Percentiles rank a stretch among this genome's conserved stretches.
Evolutionary conservation across 805 yeast species (phyloP).

Genomic region (Ogataea pignaliae): DNA sequence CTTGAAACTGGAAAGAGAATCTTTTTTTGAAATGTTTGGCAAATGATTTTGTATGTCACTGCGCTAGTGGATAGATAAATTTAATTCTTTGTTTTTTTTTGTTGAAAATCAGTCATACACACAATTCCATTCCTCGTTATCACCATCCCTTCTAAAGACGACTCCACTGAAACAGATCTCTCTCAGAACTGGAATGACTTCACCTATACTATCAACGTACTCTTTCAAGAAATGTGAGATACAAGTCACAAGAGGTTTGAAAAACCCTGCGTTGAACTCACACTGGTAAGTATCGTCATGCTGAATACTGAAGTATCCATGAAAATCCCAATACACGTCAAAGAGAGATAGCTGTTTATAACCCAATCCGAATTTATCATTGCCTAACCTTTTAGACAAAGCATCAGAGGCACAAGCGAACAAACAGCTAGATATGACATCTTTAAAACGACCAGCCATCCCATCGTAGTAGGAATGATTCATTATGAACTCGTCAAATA

Average conservation of each 20-base stretch:
- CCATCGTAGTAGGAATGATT: conserved; percentile 57
- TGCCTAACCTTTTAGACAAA: conserved; percentile 32
- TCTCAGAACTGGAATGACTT: conserved; percentile 31
- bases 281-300: conserved; percentile 39
- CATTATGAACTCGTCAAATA: conserved; percentile 58
- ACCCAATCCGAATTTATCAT: conserved; percentile 23
- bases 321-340: conserved; percentile 43
- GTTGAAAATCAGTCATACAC: conserved; percentile 15
- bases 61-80: too few relatives aligned
- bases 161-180: conserved; percentile 38
- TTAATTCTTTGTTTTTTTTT: too few relatives aligned
- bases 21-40: conserved; percentile 22
- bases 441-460: conserved; percentile 45
- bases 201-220: conserved; percentile 34
- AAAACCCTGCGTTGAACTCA: conserved; percentile 40
- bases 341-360: conserved; percentile 29
- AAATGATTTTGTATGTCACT: too few relatives aligned
- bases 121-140: conserved; percentile 13
- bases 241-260: conserved; percentile 35
- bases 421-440: conserved; percentile 54
- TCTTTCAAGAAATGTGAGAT: conserved; percentile 44
- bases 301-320: conserved; percentile 38
- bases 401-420: conserved; percentile 49
- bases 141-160: conserved; percentile 27
- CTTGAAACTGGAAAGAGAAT: conserved; percentile 26